Base-by-base conservation (phyloP, 1,139 yeast species). In the Debaryomyces coudertii region DNA sequence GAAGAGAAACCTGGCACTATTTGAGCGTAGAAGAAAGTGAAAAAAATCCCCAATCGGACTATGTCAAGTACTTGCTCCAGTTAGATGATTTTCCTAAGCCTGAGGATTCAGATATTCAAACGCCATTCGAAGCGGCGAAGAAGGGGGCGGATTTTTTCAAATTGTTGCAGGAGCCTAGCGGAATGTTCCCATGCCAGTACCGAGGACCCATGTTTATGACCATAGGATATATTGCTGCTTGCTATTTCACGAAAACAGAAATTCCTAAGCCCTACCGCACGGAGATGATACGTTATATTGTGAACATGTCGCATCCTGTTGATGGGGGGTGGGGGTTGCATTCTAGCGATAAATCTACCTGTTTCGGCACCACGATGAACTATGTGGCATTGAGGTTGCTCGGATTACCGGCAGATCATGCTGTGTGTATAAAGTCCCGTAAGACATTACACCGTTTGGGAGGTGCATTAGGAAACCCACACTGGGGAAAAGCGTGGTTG, bases 291-390 rank as follows among this genome's bases (percentile, higher is more conserved):
- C 76, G 98, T 46, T 93, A 90, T 60, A 69, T 93, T 18, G 90
- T 90, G 15, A 95, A 95, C 61, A 80, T 89, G 0, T 85, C 98
- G 0, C 97, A 93, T 62, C 98, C 97, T 0, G 96, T 90, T 0
- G 99, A 95, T 66, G 99, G 99, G n/a, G 99, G 99, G 1, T 95
- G 99, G 99, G 99, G 98, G 0, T 75, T 95, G 43, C 98, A 93
- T 61, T 81, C 90, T 2, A 84, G 82, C 41, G 99, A 93, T 61
- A 93, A 92, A 62, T 85, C 95, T 6, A 95, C 99, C 0, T 95
- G 95, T 54, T 92, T 90, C 63, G 99, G 99, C 4, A 95, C 99
- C 1, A 76, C 90, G 1, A 80, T 93, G 60, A 90, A 90, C 66
- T 95, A 95, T 63, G 85, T 93, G 6, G 71, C 75, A 25, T 73